These are phyloP conservation scores for Cutaneotrichosporon mucoides DNA, from an alignment of 1,284 basidiomycete species.

Conservation along the genomic window DNA sequence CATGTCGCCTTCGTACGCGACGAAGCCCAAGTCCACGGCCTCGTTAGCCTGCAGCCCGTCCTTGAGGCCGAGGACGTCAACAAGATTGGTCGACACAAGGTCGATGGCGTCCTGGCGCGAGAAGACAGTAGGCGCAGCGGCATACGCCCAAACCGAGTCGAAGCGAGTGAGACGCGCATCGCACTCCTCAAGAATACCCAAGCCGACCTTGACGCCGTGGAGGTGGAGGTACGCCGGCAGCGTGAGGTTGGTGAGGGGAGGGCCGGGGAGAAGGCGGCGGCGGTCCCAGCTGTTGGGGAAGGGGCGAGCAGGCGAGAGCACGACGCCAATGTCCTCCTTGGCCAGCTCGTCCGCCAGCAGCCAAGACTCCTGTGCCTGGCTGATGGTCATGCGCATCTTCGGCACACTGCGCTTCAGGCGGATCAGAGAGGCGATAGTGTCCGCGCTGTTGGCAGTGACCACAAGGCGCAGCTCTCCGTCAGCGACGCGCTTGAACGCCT, in stretches of 20 bases:
- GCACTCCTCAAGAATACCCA: constrained; percentile 63
- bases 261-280: constrained; percentile 66
- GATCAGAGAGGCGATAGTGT: constrained; percentile 70
- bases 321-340: constrained; percentile 63
- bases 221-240: constrained; percentile 61
- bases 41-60: constrained; percentile 14
- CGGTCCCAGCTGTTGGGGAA: constrained; percentile 67
- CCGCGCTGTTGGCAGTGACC: constrained; percentile 64
- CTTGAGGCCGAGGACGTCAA: constrained; percentile 61
- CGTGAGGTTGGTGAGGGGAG: constrained; percentile 65
- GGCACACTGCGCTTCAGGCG: constrained; percentile 60
- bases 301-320: constrained; percentile 61
- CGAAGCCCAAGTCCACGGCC: constrained; percentile 54
- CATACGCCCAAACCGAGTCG: constrained; percentile 63
- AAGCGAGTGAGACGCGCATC: constrained; percentile 64
- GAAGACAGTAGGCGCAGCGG: constrained; percentile 52
- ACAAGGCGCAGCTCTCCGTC: constrained; percentile 63
- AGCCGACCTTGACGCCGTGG: constrained; percentile 68
- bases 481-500: constrained; percentile 59
- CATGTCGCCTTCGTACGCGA: constrained; percentile 57
- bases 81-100: constrained; percentile 61
- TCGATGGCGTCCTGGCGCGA: constrained; percentile 57
- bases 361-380: constrained; percentile 67
- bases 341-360: constrained; percentile 67
- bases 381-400: constrained; percentile 53